Percentiles rank a stretch among this genome's conserved stretches.
Conservation (phyloP, 2,329 filamentous ascomycete genomes). For the Colletotrichum phormii region DNA sequence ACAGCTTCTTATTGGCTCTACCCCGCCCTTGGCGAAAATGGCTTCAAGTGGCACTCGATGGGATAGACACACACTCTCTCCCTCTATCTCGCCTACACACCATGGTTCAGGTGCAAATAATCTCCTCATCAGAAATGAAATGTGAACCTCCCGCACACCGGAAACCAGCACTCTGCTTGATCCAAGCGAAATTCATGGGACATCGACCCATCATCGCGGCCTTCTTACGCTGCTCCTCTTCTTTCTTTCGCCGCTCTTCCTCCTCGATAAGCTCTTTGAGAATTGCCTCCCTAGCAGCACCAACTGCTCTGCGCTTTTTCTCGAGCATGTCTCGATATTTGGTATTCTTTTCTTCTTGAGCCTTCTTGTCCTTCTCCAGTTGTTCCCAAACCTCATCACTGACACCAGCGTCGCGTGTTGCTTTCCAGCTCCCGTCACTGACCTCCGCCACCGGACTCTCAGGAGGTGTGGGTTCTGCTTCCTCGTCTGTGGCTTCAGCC, state of each 20-base stretch:
- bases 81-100: too few species aligned
- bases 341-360: slow-evolving; percentile 47
- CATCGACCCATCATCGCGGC: slow-evolving; percentile 67
- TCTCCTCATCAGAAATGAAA: slow-evolving; percentile 56
- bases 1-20: too few species aligned
- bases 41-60: too few species aligned
- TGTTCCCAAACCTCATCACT: slow-evolving; percentile 71
- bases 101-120: slow-evolving; percentile 27
- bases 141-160: slow-evolving; percentile 72
- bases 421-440: not conserved
- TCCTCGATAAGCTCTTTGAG: slow-evolving; percentile 51
- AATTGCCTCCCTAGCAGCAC: slow-evolving; percentile 50
- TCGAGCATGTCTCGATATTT: slow-evolving; percentile 50
- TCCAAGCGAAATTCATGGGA: slow-evolving; percentile 69
- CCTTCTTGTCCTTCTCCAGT: slow-evolving; percentile 58
- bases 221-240: slow-evolving; percentile 55
- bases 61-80: too few species aligned
- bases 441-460: slow-evolving; percentile 22
- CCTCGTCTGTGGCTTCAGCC: not conserved
- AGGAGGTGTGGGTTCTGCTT: not conserved
- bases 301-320: slow-evolving; percentile 42
- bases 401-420: slow-evolving; percentile 66
- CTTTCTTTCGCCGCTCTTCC: slow-evolving; percentile 50
- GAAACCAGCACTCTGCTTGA: slow-evolving; percentile 68
- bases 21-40: too few species aligned